phyloP scores from a whole-genome alignment of 306 rosid species.

The Quercus suber region DNA sequence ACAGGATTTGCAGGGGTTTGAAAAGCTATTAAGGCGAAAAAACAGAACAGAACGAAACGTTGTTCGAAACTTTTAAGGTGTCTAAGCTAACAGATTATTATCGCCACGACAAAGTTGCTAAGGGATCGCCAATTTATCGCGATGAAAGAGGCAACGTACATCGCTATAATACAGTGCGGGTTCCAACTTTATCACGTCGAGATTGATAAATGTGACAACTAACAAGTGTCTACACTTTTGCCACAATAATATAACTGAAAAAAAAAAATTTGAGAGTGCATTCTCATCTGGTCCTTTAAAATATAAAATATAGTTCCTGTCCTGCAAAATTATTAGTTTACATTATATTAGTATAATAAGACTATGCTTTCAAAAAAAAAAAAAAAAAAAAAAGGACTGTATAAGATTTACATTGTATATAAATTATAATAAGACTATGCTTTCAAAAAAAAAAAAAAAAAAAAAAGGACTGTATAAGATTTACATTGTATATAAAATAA shows the following conservation, averaged over 20 bases:
- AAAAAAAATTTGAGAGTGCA: not conserved
- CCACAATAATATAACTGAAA: not conserved
- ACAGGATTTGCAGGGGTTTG: not conserved
- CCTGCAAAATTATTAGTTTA: no score
- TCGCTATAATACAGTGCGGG: not conserved
- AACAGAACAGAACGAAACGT: not conserved
- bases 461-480: no score
- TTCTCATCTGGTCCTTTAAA: no score
- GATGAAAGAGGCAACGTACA: not conserved
- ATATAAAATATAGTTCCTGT: no score
- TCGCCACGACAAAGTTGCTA: constrained; percentile 4
- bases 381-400: no score
- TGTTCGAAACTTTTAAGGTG: not conserved
- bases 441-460: no score
- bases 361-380: no score
- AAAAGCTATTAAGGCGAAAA: constrained; percentile 1
- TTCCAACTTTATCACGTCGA: not conserved
- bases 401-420: no score
- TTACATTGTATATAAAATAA: no score
- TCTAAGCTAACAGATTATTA: not conserved
- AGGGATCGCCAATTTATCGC: not conserved
- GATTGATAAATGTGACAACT: not conserved
- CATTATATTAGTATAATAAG: no score
- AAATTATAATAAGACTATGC: no score
- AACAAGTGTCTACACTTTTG: not conserved